phyloP scores from a whole-genome alignment of 2,329 filamentous ascomycete genomes.

The Botrytis sinoallii region DNA sequence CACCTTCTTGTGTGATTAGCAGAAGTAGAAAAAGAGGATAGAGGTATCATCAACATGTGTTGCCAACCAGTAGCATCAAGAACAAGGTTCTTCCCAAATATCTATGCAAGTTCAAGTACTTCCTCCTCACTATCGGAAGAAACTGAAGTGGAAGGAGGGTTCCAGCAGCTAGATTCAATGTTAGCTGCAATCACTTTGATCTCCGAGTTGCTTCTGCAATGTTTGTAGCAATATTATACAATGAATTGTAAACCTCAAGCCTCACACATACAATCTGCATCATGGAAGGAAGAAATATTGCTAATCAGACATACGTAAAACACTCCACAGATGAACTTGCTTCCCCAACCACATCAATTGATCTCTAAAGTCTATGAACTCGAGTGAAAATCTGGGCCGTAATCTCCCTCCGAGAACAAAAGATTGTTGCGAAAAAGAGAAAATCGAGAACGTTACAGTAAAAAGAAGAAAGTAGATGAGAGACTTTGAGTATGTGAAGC shows the following conservation, averaged over 20 bases:
- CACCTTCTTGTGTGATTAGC: neutral
- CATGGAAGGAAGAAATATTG: neutral
- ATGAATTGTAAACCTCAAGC: neutral
- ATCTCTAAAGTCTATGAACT: neutral
- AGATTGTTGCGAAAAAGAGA: neutral
- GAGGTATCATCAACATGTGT: neutral
- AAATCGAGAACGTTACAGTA: constrained; percentile 1
- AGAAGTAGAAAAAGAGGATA: neutral
- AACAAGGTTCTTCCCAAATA: constrained; percentile 2
- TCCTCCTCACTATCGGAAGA: constrained; percentile 4
- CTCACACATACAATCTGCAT: neutral
- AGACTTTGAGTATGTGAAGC: neutral
- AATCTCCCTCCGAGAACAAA: neutral
- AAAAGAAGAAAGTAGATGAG: neutral
- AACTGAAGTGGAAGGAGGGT: constrained; percentile 15
- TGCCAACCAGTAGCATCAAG: neutral
- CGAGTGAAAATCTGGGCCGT: neutral
- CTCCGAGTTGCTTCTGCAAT: too few relatives aligned
- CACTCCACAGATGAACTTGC: constrained; percentile 11
- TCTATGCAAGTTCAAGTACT: neutral
- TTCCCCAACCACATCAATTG: neutral
- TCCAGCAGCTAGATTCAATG: neutral
- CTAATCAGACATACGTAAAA: constrained; percentile 5
- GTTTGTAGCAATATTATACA: neutral
- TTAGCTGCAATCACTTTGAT: neutral